phyloP scores from a whole-genome alignment of 2,329 filamentous ascomycete genomes.

The Aspergillus sp. region DNA sequence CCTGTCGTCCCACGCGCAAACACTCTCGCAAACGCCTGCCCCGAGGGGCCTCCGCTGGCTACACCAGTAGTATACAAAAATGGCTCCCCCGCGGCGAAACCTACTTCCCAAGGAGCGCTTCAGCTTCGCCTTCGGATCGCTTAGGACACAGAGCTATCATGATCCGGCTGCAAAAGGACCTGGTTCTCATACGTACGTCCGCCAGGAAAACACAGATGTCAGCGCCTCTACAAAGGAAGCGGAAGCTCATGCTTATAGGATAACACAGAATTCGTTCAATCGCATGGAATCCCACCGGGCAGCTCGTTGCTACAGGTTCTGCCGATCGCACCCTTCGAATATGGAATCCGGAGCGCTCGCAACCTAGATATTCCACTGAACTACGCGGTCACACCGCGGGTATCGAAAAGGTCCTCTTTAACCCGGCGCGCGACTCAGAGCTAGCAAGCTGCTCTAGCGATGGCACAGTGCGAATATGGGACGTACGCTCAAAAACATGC shows the following conservation, averaged over 20 bases:
- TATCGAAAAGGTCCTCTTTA: slow-evolving; percentile 51
- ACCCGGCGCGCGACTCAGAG: slow-evolving; percentile 50
- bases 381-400: slow-evolving; percentile 48
- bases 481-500: slow-evolving; percentile 50
- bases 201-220: too few relatives aligned
- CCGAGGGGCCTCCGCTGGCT: slow-evolving; percentile 23
- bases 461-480: slow-evolving; percentile 52
- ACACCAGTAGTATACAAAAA: slow-evolving; percentile 21
- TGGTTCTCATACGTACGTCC: slow-evolving; percentile 57
- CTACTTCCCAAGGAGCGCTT: slow-evolving; percentile 66
- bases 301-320: slow-evolving; percentile 80
- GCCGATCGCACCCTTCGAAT: slow-evolving; percentile 87
- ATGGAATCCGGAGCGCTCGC: slow-evolving; percentile 69
- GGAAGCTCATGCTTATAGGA: slow-evolving; percentile 10
- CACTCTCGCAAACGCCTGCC: slow-evolving; percentile 13
- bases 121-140: slow-evolving; percentile 61
- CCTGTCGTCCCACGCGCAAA: background rate
- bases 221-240: background rate
- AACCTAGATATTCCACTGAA: slow-evolving; percentile 49
- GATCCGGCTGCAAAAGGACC: slow-evolving; percentile 59
- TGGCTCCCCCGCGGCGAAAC: slow-evolving; percentile 43
- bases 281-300: slow-evolving; percentile 85
- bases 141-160: slow-evolving; percentile 71
- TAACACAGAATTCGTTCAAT: slow-evolving; percentile 68
- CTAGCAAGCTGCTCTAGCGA: slow-evolving; percentile 51